These are phyloP conservation scores for Drechslerella coelobrocha DNA, from an alignment of 2,329 filamentous ascomycete species.

Conservation along the genomic window DNA sequence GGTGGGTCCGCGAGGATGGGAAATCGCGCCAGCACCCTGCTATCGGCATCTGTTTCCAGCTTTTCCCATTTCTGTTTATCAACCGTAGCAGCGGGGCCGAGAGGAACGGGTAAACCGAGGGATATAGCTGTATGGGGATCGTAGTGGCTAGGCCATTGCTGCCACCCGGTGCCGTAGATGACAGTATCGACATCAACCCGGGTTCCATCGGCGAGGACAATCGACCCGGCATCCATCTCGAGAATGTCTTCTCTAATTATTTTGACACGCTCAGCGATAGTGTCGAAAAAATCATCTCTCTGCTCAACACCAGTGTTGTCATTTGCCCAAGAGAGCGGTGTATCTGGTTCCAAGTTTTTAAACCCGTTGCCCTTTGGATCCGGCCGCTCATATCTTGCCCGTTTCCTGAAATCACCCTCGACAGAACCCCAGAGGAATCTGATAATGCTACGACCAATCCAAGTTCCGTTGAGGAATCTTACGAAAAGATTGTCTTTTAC, in stretches of 20 bases:
- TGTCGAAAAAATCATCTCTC: conserved; percentile 54
- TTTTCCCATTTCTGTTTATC: conserved; percentile 31
- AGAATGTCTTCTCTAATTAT: conserved; percentile 53
- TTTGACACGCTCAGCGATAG: conserved; percentile 54
- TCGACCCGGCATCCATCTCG: conserved; percentile 26
- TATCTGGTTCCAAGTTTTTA: conserved; percentile 54
- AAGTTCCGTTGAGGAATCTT: conserved; percentile 50
- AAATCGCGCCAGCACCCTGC: conserved; percentile 45
- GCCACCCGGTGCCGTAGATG: conserved; percentile 55
- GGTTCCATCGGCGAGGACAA: conserved; percentile 49
- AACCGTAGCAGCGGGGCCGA: conserved; percentile 1
- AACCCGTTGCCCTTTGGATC: conserved; percentile 52
- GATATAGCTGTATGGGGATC: conserved; percentile 7
- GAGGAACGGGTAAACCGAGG: conserved; percentile 47
- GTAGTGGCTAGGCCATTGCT: conserved; percentile 29
- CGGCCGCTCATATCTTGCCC: conserved; percentile 51
- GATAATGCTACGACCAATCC: conserved; percentile 45
- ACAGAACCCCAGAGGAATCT: conserved; percentile 45
- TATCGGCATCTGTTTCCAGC: conserved; percentile 49
- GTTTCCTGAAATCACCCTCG: conserved; percentile 28
- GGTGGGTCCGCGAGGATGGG: conserved; percentile 52
- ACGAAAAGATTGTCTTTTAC: conserved; percentile 32
- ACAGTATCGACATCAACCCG: conserved; percentile 54
- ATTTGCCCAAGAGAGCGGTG: conserved; percentile 55
- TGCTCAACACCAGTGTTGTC: conserved; percentile 53